Evolutionary conservation across 495 filamentous ascomycete species (phyloP), one percentile per base, ranked within the genome.

Genomic region (Neurospora intermedia): DNA sequence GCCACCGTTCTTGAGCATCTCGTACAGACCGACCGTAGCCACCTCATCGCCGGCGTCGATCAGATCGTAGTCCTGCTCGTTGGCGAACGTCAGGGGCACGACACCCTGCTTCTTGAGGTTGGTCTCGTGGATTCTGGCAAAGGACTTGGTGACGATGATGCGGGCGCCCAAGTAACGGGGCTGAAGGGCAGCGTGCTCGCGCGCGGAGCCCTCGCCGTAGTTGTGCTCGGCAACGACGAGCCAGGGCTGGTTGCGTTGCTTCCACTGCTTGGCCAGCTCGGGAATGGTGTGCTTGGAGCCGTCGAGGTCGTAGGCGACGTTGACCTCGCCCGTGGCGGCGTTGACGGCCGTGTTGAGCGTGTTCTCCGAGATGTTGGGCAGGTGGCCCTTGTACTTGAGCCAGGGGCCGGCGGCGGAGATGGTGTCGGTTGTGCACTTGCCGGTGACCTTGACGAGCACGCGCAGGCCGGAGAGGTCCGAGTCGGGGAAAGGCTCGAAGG

Each of bases 81-180:
- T 86, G 3, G 83, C 92, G 77, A 99, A 97, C 0, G 92, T 96
- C 74, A 99, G 83, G 0, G 96, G 96, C 27, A 98, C 94, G 18
- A 99, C 91, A 73, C 96, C 96, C 85, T 99, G 96, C 86, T 99
- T 98, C 90, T 99, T 99, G 41, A 99, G 84, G 83, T 99, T 99
- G 20, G 96, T 97, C 87, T 99, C 96, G 84, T 99, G 96, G 82
- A 99, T 99, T 59, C 96, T 88, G 4, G 96, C 96, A 80, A 99
- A 98, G 79, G 87, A 90, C 87, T 98, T 98, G 72, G 91, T 86
- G 35, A 98, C 88, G 66, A 99, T 93, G 76, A 97, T 82, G 18
- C 95, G 86, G 43, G 93, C 93, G 70, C 96, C 96, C 0, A 99
- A 89, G 82, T 96, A 98, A 1, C 96, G 86, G 15, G 96, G 96